Evolutionary conservation across 2,329 filamentous ascomycete genomes (phyloP).

Genomic region (Epichloe coenophiala): DNA sequence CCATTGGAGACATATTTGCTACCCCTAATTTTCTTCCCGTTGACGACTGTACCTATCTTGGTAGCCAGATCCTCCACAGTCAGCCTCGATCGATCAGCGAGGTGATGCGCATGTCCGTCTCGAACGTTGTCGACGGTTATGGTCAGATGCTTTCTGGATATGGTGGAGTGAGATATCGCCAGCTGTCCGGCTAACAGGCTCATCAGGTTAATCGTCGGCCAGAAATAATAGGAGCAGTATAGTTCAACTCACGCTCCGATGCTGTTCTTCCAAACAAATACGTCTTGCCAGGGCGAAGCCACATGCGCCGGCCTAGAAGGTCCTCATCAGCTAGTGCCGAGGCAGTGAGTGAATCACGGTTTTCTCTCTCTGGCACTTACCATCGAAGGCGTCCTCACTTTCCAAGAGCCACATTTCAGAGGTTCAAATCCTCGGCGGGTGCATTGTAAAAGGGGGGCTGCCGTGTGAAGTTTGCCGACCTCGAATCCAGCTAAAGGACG

Average conservation of each 20-base stretch:
- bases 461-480: background rate
- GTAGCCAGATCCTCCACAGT: slow-evolving; percentile 69
- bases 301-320: slow-evolving; percentile 41
- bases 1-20: slow-evolving; percentile 39
- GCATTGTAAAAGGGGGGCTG: background rate
- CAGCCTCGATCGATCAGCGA: slow-evolving; percentile 53
- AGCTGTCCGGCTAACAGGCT: slow-evolving; percentile 44
- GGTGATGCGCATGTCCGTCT: slow-evolving; percentile 50
- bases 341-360: background rate
- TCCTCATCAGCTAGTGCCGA: slow-evolving; percentile 3
- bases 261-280: slow-evolving; percentile 76
- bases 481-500: background rate
- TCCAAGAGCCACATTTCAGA: slow-evolving; percentile 51
- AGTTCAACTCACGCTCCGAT: slow-evolving; percentile 41
- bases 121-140: slow-evolving; percentile 56
- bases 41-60: slow-evolving; percentile 69
- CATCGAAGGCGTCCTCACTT: slow-evolving; percentile 39
- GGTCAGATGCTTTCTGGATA: slow-evolving; percentile 79
- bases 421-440: background rate
- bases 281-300: slow-evolving; percentile 73
- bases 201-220: background rate
- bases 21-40: slow-evolving; percentile 57
- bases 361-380: slow-evolving; percentile 12
- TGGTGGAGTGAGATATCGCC: slow-evolving; percentile 63
- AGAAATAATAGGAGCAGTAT: background rate